Conservation (phyloP, 176 grass and related monocot genomes). For the Typha latifolia region DNA sequence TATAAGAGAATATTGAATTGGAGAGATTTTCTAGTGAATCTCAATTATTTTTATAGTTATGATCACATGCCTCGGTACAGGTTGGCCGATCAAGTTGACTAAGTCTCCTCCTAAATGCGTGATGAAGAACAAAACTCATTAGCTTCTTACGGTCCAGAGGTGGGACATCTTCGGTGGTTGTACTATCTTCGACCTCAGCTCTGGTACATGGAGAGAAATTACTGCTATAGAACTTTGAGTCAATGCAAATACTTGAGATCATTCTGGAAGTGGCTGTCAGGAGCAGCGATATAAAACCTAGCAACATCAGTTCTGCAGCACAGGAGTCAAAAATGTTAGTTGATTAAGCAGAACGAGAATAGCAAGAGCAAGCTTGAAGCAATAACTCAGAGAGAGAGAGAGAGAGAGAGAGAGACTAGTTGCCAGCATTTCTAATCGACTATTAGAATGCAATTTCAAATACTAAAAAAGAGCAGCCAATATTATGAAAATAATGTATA, state of each 20-base stretch:
- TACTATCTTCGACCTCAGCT: slow-evolving; percentile 47
- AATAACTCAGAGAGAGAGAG: too few relatives aligned
- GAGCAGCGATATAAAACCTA: slow-evolving; percentile 93
- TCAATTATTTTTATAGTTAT: neutral
- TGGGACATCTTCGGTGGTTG: slow-evolving; percentile 25
- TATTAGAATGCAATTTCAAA: too few relatives aligned
- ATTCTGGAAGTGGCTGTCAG: slow-evolving; percentile 73
- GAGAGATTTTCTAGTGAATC: neutral
- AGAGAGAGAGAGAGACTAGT: too few relatives aligned
- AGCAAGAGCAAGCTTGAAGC: neutral
- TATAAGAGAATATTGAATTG: too few relatives aligned
- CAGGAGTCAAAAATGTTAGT: slow-evolving; percentile 4
- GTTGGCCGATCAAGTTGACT: slow-evolving; percentile 22
- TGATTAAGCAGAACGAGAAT: neutral
- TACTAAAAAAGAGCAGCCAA: too few relatives aligned
- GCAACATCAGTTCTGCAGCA: slow-evolving; percentile 86
- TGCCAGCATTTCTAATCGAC: too few relatives aligned
- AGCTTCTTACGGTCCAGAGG: slow-evolving; percentile 21
- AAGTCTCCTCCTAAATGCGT: slow-evolving; percentile 50
- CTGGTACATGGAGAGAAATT: slow-evolving; percentile 80
- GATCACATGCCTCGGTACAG: slow-evolving; percentile 47
- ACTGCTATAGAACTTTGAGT: slow-evolving; percentile 68
- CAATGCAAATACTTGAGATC: slow-evolving; percentile 82
- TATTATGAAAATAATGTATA: slow-evolving; percentile 7
- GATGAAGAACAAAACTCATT: slow-evolving; percentile 35